Conservation (phyloP, 1,284 basidiomycete genomes). For the Agaricales sp. region DNA sequence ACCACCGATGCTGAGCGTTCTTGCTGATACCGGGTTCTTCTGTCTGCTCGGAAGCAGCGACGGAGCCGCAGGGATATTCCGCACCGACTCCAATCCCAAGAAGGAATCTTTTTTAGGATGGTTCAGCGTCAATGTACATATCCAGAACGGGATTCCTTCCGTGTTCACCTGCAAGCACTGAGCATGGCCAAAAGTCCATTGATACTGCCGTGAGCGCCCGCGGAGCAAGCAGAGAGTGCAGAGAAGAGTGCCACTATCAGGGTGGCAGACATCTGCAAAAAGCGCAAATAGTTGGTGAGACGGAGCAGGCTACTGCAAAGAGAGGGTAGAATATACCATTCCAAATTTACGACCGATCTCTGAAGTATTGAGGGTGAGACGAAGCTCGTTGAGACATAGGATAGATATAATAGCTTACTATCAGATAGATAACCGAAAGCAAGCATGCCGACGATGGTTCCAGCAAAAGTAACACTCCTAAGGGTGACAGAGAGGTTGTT, state of each 20-base stretch:
- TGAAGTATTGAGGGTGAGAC: not conserved
- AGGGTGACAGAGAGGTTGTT: constrained; percentile 54
- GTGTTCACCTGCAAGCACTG: constrained; percentile 61
- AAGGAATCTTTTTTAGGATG: constrained; percentile 42
- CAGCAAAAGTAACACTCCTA: constrained; percentile 67
- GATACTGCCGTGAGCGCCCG: constrained; percentile 66
- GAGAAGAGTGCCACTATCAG: constrained; percentile 76
- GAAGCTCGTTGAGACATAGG: not conserved
- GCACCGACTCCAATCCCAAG: constrained; percentile 81
- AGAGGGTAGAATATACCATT: constrained; percentile 59
- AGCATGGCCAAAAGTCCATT: constrained; percentile 70
- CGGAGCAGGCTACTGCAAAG: too few relatives aligned
- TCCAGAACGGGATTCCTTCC: not conserved
- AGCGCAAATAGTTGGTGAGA: too few relatives aligned
- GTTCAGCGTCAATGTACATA: not conserved
- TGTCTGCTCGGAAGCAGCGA: constrained; percentile 87
- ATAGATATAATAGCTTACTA: constrained; percentile 22
- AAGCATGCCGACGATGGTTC: constrained; percentile 79
- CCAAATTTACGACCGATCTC: constrained; percentile 77
- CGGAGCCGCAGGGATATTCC: constrained; percentile 86
- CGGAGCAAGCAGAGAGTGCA: constrained; percentile 72
- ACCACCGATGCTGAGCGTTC: constrained; percentile 77
- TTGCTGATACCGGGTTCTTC: constrained; percentile 74
- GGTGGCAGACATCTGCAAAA: constrained; percentile 58
- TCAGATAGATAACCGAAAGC: constrained; percentile 74